phyloP scores from a whole-genome alignment of 2,329 filamentous ascomycete species.

The Tricladium varicosporioides region DNA sequence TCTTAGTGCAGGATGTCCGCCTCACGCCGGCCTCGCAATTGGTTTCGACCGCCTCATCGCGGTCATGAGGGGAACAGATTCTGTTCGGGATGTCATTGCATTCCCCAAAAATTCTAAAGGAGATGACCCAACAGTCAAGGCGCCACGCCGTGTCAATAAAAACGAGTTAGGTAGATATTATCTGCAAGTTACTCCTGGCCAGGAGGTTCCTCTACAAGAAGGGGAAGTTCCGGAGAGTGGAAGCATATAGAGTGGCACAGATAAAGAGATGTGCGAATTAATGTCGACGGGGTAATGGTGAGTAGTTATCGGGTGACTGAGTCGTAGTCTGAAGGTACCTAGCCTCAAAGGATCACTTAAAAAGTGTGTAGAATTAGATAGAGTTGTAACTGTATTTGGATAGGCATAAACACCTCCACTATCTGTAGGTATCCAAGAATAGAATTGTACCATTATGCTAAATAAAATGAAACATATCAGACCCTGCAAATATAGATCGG shows the following conservation, averaged over 20 bases:
- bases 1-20: conserved; percentile 81
- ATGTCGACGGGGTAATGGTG: too few species aligned
- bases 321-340: too few species aligned
- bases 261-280: background rate
- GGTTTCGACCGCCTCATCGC: conserved; percentile 88
- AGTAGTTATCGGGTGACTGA: too few species aligned
- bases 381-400: too few species aligned
- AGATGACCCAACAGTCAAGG: conserved; percentile 79
- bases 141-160: conserved; percentile 66
- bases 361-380: too few species aligned
- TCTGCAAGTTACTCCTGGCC: conserved; percentile 14
- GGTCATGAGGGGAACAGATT: conserved; percentile 71
- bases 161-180: conserved; percentile 38
- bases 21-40: conserved; percentile 89
- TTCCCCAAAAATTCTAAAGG: conserved; percentile 94
- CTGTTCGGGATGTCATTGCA: conserved; percentile 89
- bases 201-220: background rate
- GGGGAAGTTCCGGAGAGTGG: background rate
- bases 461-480: too few species aligned
- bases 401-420: too few species aligned
- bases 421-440: too few species aligned
- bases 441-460: too few species aligned
- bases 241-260: too few species aligned
- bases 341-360: too few species aligned
- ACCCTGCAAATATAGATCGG: too few species aligned